phyloP scores from a whole-genome alignment of 148 eudicot species.

The Fallopia convolvulus region DNA sequence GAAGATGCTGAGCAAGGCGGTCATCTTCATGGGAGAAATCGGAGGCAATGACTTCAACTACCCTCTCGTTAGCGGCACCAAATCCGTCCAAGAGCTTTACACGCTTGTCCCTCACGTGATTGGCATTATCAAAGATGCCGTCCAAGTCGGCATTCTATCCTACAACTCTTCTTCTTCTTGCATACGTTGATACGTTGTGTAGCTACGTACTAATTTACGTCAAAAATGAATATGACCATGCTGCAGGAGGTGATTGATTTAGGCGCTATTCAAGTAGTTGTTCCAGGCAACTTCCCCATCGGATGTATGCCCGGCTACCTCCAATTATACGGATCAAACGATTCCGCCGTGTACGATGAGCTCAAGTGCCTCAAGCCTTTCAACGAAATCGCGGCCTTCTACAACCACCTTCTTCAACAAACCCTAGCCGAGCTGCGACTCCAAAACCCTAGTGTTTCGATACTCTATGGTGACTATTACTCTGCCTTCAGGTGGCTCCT shows the following conservation, averaged over 20 bases:
- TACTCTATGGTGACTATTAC: conserved; percentile 23
- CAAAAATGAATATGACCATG: neutral
- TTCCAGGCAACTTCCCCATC: conserved; percentile 26
- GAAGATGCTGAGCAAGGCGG: conserved; percentile 7
- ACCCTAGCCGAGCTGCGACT: conserved; percentile 18
- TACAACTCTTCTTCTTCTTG: too few relatives aligned
- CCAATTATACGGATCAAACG: neutral
- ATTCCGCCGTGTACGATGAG: conserved; percentile 13
- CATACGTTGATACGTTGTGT: too few relatives aligned
- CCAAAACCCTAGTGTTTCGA: conserved; percentile 16
- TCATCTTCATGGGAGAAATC: conserved; percentile 19
- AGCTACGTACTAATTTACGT: too few relatives aligned
- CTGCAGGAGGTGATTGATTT: conserved; percentile 25
- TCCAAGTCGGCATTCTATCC: neutral
- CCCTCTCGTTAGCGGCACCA: neutral
- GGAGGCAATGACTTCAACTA: conserved; percentile 20
- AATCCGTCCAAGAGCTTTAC: neutral
- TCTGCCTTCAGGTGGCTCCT: conserved; percentile 19
- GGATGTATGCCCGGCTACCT: conserved; percentile 20
- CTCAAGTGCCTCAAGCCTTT: conserved; percentile 12
- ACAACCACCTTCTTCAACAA: conserved; percentile 17
- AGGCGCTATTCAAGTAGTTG: conserved; percentile 17
- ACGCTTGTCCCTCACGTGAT: conserved; percentile 17
- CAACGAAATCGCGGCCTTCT: conserved; percentile 17
- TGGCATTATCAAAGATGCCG: neutral